phyloP scores from a whole-genome alignment of 139 green algal genomes.

The Coelastrella sp. region DNA sequence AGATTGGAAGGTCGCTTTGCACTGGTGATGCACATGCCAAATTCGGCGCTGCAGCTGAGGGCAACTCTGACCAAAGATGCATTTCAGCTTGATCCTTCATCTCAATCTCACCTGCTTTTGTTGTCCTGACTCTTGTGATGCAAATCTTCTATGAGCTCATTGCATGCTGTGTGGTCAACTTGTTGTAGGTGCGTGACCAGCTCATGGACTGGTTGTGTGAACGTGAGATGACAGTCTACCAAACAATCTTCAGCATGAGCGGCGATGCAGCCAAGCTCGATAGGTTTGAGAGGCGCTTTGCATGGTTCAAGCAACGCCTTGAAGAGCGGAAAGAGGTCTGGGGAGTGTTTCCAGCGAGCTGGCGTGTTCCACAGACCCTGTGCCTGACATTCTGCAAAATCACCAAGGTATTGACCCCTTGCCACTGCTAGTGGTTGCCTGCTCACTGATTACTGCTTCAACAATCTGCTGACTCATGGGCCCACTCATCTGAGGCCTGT shows the following conservation, averaged over 20 bases:
- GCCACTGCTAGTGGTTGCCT: neutral
- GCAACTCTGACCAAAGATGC: no score
- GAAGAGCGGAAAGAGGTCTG: conserved; percentile 76
- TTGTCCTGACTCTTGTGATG: neutral
- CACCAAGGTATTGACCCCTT: conserved; percentile 68
- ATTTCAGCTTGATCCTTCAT: neutral
- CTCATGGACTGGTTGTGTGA: conserved; percentile 90
- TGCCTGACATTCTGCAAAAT: conserved; percentile 97
- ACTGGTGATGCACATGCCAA: no score
- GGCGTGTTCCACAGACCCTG: conserved; percentile 87
- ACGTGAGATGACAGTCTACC: conserved; percentile 92
- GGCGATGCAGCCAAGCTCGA: conserved; percentile 88
- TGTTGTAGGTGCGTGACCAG: conserved; percentile 83
- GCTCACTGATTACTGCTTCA: neutral
- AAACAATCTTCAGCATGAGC: conserved; percentile 81
- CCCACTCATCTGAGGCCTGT: neutral
- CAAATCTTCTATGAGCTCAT: neutral
- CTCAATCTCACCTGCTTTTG: neutral
- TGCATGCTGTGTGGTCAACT: neutral
- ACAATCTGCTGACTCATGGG: neutral
- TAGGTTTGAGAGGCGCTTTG: conserved; percentile 89
- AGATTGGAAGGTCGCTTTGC: no score
- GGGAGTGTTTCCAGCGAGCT: conserved; percentile 92
- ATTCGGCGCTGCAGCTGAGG: no score
- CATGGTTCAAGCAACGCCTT: conserved; percentile 78